Base-by-base conservation (phyloP, 768 basidiomycete species). In the Cystofilobasidium macerans region DNA sequence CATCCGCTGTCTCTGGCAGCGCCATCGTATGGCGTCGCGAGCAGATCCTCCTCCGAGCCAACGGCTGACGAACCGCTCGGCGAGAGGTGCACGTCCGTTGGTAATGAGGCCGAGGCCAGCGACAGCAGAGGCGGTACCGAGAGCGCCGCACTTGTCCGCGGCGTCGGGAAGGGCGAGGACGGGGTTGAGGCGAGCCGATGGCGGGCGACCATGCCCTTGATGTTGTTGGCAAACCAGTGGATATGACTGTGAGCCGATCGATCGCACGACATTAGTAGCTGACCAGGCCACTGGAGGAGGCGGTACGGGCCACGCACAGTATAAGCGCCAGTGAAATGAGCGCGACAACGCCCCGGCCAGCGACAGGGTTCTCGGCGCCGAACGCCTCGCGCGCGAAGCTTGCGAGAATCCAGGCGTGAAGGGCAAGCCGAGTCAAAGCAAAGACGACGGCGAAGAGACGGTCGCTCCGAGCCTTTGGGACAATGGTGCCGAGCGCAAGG, bases 151-250 rank as follows among this genome's bases (percentile, higher is more conserved):
- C 28, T 30, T 30, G 51, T 32, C 12, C 28, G 51, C 26, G 51
- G 51, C 18, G 51, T 54, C 18, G 51, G 51, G 51, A 32, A 54
- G 5, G 51, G 51, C 28, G 51, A 54, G 28, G 51, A 30, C 2
- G 51, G 51, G 11, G 51, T 20, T 2, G 51, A 54, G 2, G 51
- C 8, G 5, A 28, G 51, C 18, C 51, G 51, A 14, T 54, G 51
- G 51, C 51, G 51, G 28, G 51, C 51, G 51, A 54, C 2, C 51
- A 54, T 54, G 28, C 51, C 51, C 30, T 32, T 54, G 51, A 54
- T 7, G 28, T 54, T 54, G 28, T 54, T 30, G 28, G 28, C 40
- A 53, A 63, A 63, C 62, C 62, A 63, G 26, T 63, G 62, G 32
- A 63, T 51, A 40, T 63, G 62, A 4, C 62, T 63, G 20, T 43